Conservation (phyloP, 306 rosid species). For the Quillaja saponaria region DNA sequence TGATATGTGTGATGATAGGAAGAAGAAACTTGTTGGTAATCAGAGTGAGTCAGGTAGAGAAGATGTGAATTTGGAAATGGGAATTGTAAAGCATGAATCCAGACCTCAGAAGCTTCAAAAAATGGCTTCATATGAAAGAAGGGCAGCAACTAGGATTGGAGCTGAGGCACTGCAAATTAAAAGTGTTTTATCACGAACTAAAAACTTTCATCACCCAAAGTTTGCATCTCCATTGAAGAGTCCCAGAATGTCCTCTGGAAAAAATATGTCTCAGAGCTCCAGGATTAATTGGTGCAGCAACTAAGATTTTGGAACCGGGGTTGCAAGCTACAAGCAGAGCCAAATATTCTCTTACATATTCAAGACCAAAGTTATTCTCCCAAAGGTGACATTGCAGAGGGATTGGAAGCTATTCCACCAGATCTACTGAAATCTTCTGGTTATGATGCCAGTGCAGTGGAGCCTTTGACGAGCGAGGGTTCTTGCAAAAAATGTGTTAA, state of each 20-base stretch:
- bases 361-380: slow-evolving; percentile 42
- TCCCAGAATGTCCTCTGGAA: slow-evolving; percentile 57
- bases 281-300: slow-evolving; percentile 84
- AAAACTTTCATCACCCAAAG: slow-evolving; percentile 58
- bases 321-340: slow-evolving; percentile 58
- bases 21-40: slow-evolving; percentile 23
- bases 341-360: slow-evolving; percentile 52
- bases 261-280: slow-evolving; percentile 57
- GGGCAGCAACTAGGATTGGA: slow-evolving; percentile 67
- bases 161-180: slow-evolving; percentile 72
- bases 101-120: slow-evolving; percentile 91
- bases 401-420: slow-evolving; percentile 23
- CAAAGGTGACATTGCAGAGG: slow-evolving; percentile 29
- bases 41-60: slow-evolving; percentile 39
- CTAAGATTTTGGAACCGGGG: slow-evolving; percentile 86
- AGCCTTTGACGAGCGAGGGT: slow-evolving; percentile 47
- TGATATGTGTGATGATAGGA: slow-evolving; percentile 37
- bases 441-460: slow-evolving; percentile 32
- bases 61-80: slow-evolving; percentile 50
- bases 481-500: slow-evolving; percentile 74
- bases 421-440: slow-evolving; percentile 34
- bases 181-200: slow-evolving; percentile 67
- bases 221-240: slow-evolving; percentile 66
- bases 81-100: slow-evolving; percentile 54
- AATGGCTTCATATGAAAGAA: slow-evolving; percentile 53